phyloP scores from a whole-genome alignment of 345 rosid species.

The Aethionema arabicum region DNA sequence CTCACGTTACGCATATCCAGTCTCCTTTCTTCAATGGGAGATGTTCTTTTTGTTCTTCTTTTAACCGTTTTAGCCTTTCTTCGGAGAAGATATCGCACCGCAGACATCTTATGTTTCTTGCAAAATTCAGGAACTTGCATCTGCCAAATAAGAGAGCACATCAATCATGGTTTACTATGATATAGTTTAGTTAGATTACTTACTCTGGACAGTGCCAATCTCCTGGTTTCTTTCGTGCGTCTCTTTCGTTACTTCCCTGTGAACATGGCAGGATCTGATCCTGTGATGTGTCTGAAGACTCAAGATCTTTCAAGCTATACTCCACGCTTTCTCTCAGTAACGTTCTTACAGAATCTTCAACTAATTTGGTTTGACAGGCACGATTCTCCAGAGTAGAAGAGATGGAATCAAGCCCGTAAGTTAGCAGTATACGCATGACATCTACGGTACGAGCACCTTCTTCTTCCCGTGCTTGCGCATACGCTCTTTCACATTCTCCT shows the following conservation, averaged over 20 bases:
- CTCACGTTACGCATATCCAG: conserved; percentile 80
- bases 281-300: conserved; percentile 26
- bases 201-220: conserved; percentile 89
- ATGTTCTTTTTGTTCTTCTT: conserved; percentile 60
- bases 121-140: conserved; percentile 81
- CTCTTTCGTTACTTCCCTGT: conserved; percentile 31
- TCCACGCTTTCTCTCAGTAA: conserved; percentile 65
- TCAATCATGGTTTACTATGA: too few species aligned
- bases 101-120: conserved; percentile 78
- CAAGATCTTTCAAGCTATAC: conserved; percentile 40
- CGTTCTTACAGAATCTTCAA: conserved; percentile 63
- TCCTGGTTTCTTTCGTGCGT: conserved; percentile 57
- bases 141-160: conserved; percentile 37
- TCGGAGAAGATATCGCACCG: conserved; percentile 55
- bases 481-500: conserved; percentile 88
- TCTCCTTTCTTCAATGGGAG: conserved; percentile 91
- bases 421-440: conserved; percentile 77
- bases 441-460: conserved; percentile 76
- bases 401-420: conserved; percentile 61
- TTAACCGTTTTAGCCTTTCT: conserved; percentile 61
- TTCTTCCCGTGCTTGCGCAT: conserved; percentile 57
- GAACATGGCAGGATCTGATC: conserved; percentile 24
- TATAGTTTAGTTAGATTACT: conserved; percentile 8
- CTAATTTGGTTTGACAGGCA: conserved; percentile 55
- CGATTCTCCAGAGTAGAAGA: conserved; percentile 54